A percentile compares a stretch with the other conserved stretches of the same genome.
Evolutionary conservation across 2,329 filamentous ascomycete species (phyloP).

Genomic region (Pseudocercospora fijiensis): DNA sequence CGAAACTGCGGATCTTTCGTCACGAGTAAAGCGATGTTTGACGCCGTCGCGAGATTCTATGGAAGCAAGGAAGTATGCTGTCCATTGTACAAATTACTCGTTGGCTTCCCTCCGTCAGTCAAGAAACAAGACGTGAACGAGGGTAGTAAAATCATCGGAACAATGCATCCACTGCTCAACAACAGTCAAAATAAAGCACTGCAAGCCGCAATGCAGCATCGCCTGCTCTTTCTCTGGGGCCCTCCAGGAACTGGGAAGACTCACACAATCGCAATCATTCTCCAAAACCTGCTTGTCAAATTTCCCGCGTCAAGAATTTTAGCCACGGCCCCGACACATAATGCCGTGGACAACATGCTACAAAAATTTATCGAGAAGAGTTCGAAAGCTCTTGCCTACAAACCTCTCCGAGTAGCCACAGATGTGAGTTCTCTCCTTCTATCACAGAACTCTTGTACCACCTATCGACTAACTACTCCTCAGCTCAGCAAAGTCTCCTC

Average conservation of each 20-base stretch:
- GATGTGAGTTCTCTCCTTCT: too few species aligned
- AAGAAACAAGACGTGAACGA: neutral
- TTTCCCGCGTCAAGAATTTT: slow-evolving; percentile 7
- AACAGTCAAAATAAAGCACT: neutral
- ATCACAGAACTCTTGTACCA: too few species aligned
- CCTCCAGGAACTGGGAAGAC: slow-evolving; percentile 59
- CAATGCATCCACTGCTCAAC: neutral
- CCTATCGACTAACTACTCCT: too few species aligned
- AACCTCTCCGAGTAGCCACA: slow-evolving; percentile 8
- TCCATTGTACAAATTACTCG: neutral
- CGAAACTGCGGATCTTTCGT: slow-evolving; percentile 4
- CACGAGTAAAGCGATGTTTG: slow-evolving; percentile 9
- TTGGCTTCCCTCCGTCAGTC: neutral
- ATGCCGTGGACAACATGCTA: slow-evolving; percentile 11
- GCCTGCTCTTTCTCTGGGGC: neutral
- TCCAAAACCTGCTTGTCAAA: slow-evolving; percentile 54
- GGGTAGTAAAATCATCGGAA: neutral
- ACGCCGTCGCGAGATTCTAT: slow-evolving; percentile 4
- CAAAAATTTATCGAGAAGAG: slow-evolving; percentile 1
- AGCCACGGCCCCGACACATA: slow-evolving; percentile 12
- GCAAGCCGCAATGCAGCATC: neutral
- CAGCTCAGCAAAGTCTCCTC: slow-evolving; percentile 8
- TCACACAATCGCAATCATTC: slow-evolving; percentile 65
- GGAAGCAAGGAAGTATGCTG: neutral
- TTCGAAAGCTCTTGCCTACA: neutral